Base-by-base conservation (phyloP, 148 eudicot genomes). In the Silene uniflora region DNA sequence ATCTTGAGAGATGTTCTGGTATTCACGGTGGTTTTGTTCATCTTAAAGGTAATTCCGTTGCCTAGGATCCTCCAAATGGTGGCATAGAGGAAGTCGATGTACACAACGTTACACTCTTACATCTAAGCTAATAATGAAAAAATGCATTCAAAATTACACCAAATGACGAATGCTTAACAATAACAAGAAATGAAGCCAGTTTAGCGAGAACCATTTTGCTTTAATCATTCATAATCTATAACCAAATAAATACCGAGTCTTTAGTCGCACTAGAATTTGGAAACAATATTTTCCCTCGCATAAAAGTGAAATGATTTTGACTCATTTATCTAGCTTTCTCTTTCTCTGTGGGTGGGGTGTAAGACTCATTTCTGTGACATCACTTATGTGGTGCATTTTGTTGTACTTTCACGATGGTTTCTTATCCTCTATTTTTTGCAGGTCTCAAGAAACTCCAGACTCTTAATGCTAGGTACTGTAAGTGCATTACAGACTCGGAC, bases 11-110 rank as follows among this genome's bases (percentile, higher is more conserved):
- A 80, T 92, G 97, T 76, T 78, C 91, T 22, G 86, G 82, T 39
- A 85, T 90, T 72, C 88, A 87, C 80, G 97, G 97, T 59, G 97
- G 93, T 49, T 87, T 92, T 83, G 85, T 82, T 85, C 88, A 92
- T 83, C 86, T 92, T 64, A 87, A 79, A 88, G 95, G 97, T 92
- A 59, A 78, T 78, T 77, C 2, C 22, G 7, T 49, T 49, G 55
- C 55, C 55, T 0, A 14, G 16, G 55, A 14, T 49, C 55, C 55
- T 49, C 17, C 16, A 10, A 49, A 49, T 49, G 55, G 7, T 1
- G 16, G 16, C 16, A 16, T 49, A 10, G 11, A 4, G 16, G 55
- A 49, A 49, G 55, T 49, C 55, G 13, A 49, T 49, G 55, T 49
- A 10, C 55, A 49, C 62, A 58, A 17, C n/a, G n/a, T n/a, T n/a